Evolutionary conservation across 2,329 filamentous ascomycete genomes (phyloP), one percentile per base, ranked within the genome.

Genomic region (Rutstroemia sp.): DNA sequence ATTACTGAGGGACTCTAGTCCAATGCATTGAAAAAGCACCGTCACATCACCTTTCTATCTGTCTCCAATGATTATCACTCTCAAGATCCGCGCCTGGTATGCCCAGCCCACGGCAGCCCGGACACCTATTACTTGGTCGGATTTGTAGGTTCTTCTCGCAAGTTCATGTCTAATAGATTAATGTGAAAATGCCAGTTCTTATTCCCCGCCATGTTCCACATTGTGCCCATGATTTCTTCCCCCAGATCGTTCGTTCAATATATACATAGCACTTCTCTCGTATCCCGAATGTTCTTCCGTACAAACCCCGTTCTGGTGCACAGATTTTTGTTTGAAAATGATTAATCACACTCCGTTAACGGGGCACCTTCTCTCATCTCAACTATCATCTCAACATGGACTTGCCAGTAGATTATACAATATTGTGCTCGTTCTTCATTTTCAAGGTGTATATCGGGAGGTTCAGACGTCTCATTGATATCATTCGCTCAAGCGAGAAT

Each of bases 1-100:
- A 67, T 66, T 60, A 66, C 60, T 61, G 46, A 53, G 51, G 48
- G 57, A 48, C 50, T 52, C 53, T 39, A 47, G 47, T 46, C 53
- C 48, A 57, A 61, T 44, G 47, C 57, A 64, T 60, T 63, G 38
- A 42, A 56, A 54, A 54, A 57, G 48, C 12, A 5, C 30, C 30
- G 17, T 51, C 42, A 38, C 9, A 55, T 50, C 25, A 48, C 39
- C 41, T 45, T 39, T 27, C n/a, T 14, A 16, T 34, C 30, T 12
- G 30, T 34, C 30, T 34, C 9, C 30, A 51, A 45, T 27, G n/a
- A 9, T 17, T 48, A 7, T 17, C 41, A 10, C 41, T 44, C 4
- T 44, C 17, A 16, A n/a, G 47, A 34, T 38, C 41, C 34, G 27
- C 44, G 16, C 16, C 25, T 21, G 44, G 23, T 44, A 4, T 34